A percentile compares a stretch with the other conserved stretches of the same genome.
Evolutionary conservation across 352 stramenopile genomes (phyloP).

Genomic region (Phytophthora pinifolia): DNA sequence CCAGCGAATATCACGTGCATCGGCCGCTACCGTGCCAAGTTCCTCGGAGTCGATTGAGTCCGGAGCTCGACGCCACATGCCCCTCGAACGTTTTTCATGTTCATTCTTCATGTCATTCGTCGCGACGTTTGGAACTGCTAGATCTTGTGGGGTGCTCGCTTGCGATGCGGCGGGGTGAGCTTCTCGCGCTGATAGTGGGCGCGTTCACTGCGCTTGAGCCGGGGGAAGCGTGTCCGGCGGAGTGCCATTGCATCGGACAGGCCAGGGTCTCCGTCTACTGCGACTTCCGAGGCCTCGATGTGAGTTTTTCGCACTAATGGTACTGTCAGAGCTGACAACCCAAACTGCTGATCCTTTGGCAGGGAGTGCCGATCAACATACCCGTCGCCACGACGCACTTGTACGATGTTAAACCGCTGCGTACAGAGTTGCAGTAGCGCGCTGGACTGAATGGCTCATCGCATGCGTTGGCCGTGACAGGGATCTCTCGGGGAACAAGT

Average conservation of each 20-base stretch:
- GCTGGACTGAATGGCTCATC: slow-evolving; percentile 1
- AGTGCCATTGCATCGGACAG: slow-evolving; percentile 69
- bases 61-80: slow-evolving; percentile 8
- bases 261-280: slow-evolving; percentile 73
- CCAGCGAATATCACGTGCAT: slow-evolving; percentile 13
- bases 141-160: slow-evolving; percentile 7
- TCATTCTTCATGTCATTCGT: slow-evolving; percentile 14
- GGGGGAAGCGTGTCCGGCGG: slow-evolving; percentile 36
- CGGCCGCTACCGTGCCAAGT: neutral
- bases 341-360: slow-evolving; percentile 8
- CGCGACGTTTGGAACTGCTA: slow-evolving; percentile 24
- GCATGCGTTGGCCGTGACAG: slow-evolving; percentile 20
- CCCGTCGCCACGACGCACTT: slow-evolving; percentile 70
- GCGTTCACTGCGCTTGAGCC: slow-evolving; percentile 12
- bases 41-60: slow-evolving; percentile 11
- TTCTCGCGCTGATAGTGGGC: slow-evolving; percentile 4
- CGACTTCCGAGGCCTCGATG: slow-evolving; percentile 67
- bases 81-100: no score
- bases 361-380: slow-evolving; percentile 64
- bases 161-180: slow-evolving; percentile 22
- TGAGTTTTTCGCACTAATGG: slow-evolving; percentile 18
- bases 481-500: slow-evolving; percentile 73
- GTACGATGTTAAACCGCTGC: slow-evolving; percentile 33
- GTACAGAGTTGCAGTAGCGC: neutral
- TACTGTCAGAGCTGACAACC: neutral